Evolutionary conservation across 2,329 filamentous ascomycete species (phyloP), one percentile per base, ranked within the genome.

Genomic region (Verticillium isaacii): DNA sequence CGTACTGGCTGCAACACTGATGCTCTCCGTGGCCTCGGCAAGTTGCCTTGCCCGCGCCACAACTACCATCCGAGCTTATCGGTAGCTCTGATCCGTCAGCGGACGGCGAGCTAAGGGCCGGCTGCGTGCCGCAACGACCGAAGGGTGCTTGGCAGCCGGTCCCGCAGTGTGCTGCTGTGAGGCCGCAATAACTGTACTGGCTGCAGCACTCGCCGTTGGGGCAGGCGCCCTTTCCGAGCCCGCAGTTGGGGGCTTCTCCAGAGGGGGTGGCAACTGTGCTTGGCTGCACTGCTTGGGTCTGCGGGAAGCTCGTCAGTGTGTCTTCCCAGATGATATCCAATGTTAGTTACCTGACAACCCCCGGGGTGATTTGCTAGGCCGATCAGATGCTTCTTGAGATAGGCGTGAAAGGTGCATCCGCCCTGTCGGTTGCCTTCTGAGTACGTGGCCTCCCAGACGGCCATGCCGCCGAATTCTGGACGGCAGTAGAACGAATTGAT

Each of bases 401-500:
- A 59, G 14, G 39, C 58, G 45, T 59, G 50, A 32, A 32, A 59
- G 2, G 58, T 52, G 29, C 29, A 37, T 1, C 41, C 50, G 4
- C 32, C 12, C 36, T 63, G 64, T 2, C 45, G 63, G 41, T 65
- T 65, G 5, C 15, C 57, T 25, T 63, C 59, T 7, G 62, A 63
- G 19, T 61, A 61, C 1, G 71, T 70, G 32, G 71, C 72, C 34
- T 74, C 72, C 68, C 68, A 74, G 7, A 74, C 41, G 60, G 72
- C 72, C 34, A 72, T 63, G 60, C 72, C 72, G 1, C 68, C 71
- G 41, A 74, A 72, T 14, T 69, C 64, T 4, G 60, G 9, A 1
- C 67, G 62, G 23, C 61, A 67, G 59, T 72, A 72, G 52, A 66
- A 70, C 32, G 68, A 55, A 56, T 68, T 67, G 57, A 73, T 63